Evolutionary conservation across 179 eudicot genomes (phyloP).

Genomic region (Actinidia arguta): DNA sequence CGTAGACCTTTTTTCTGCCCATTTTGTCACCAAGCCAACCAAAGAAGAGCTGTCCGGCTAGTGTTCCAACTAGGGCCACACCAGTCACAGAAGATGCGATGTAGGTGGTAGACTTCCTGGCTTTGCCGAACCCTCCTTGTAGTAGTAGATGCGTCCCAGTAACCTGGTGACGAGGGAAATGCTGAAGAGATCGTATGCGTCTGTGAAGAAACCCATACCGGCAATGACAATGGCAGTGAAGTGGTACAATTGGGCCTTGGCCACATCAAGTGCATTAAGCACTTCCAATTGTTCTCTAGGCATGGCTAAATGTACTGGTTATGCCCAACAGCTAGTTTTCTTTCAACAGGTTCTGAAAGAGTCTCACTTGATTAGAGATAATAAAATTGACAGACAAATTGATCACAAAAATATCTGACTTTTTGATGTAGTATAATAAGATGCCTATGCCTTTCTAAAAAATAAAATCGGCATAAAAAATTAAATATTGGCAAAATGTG

Average conservation of each 20-base stretch:
- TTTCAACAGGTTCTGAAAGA: too few relatives aligned
- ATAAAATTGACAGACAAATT: too few relatives aligned
- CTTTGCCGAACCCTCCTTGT: background rate
- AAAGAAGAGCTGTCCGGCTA: constrained; percentile 49
- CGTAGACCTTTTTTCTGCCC: constrained; percentile 54
- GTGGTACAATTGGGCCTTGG: constrained; percentile 59
- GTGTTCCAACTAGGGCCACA: constrained; percentile 54
- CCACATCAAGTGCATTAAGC: constrained; percentile 52
- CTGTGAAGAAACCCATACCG: constrained; percentile 62
- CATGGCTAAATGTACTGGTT: constrained; percentile 21
- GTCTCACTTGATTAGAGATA: too few relatives aligned
- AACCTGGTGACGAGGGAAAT: constrained; percentile 47
- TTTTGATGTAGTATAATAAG: too few relatives aligned
- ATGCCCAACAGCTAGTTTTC: too few relatives aligned
- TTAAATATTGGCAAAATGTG: too few relatives aligned
- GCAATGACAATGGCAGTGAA: constrained; percentile 54
- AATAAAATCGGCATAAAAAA: too few relatives aligned
- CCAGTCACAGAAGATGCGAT: constrained; percentile 55
- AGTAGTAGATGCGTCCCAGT: constrained; percentile 50
- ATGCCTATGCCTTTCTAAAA: too few relatives aligned
- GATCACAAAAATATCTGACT: too few relatives aligned
- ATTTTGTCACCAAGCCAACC: constrained; percentile 60
- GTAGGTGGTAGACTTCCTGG: constrained; percentile 45
- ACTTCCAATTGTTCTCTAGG: constrained; percentile 38
- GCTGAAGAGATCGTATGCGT: constrained; percentile 51